These are phyloP conservation scores for Wallacemonas sp. DNA, from an alignment of 208 protist genomes.

Conservation along the genomic window DNA sequence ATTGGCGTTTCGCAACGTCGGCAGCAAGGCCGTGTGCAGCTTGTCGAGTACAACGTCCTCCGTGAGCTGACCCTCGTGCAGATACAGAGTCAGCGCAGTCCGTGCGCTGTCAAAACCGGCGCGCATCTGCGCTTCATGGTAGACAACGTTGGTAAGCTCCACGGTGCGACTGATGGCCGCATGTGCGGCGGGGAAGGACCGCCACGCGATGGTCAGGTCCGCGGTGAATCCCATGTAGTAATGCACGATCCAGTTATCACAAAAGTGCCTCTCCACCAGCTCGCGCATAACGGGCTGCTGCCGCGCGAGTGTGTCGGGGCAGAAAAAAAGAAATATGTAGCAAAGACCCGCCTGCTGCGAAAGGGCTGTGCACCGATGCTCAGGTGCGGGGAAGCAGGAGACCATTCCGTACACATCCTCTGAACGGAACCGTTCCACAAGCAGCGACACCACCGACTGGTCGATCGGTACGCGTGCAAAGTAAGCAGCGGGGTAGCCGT, in stretches of 20 bases:
- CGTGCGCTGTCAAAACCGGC: slow-evolving; percentile 38
- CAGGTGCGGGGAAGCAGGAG: slow-evolving; percentile 89
- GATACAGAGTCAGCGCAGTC: slow-evolving; percentile 30
- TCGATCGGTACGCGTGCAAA: slow-evolving; percentile 85
- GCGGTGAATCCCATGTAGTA: slow-evolving; percentile 97
- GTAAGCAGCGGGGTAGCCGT: slow-evolving; percentile 93
- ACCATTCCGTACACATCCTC: slow-evolving; percentile 97
- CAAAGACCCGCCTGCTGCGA: slow-evolving; percentile 93
- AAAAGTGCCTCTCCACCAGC: slow-evolving; percentile 98
- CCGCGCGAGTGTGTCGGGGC: slow-evolving; percentile 88
- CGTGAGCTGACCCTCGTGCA: slow-evolving; percentile 90
- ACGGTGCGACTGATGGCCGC: slow-evolving; percentile 92
- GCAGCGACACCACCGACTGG: slow-evolving; percentile 72
- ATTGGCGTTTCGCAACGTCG: slow-evolving; percentile 91
- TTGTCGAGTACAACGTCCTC: slow-evolving; percentile 95
- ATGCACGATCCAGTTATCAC: slow-evolving; percentile 98
- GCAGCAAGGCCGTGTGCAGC: slow-evolving; percentile 80
- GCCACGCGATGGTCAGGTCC: slow-evolving; percentile 93
- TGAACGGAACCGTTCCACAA: slow-evolving; percentile 92
- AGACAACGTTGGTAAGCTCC: slow-evolving; percentile 59
- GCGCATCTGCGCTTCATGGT: slow-evolving; percentile 57
- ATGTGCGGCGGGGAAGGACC: slow-evolving; percentile 91
- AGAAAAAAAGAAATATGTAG: slow-evolving; percentile 98
- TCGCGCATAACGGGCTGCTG: slow-evolving; percentile 95
- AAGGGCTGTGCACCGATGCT: slow-evolving; percentile 94